A percentile compares a stretch with the other conserved stretches of the same genome.
Evolutionary conservation across 331 rosid species (phyloP).

Genomic region (Malus hybrid): DNA sequence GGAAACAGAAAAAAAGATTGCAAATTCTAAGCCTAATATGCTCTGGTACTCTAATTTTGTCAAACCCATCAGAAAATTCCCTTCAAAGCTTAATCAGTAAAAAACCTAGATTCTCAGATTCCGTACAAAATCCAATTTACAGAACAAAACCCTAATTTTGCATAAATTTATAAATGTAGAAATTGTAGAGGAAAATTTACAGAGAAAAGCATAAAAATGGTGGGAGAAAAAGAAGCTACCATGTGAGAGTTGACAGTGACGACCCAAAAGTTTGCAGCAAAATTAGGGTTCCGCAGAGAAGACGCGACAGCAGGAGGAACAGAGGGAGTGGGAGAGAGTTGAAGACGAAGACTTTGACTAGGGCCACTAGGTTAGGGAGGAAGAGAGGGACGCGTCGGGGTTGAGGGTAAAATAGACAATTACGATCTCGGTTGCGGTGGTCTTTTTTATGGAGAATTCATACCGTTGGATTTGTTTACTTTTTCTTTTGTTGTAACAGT

Average conservation of each 20-base stretch:
- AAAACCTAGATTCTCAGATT: background rate
- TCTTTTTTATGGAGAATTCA: background rate
- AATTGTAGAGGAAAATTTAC: background rate
- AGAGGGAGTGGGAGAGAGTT: background rate
- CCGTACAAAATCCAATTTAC: background rate
- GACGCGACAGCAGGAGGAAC: background rate
- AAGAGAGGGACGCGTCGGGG: background rate
- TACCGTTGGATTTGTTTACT: background rate
- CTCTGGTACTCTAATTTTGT: background rate
- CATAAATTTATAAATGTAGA: background rate
- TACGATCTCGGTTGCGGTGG: background rate
- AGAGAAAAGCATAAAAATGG: background rate
- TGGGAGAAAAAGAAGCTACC: background rate
- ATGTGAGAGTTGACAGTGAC: too few relatives aligned
- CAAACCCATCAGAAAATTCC: background rate
- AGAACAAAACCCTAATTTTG: conserved; percentile 3
- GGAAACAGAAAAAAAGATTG: background rate
- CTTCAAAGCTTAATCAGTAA: background rate
- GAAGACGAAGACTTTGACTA: background rate
- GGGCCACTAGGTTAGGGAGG: background rate
- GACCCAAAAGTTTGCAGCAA: too few relatives aligned
- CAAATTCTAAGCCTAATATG: background rate
- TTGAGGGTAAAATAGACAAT: background rate
- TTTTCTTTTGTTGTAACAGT: background rate
- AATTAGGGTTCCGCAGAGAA: background rate